Conservation (phyloP, 2,329 filamentous ascomycete genomes). For the Cercospora sesami region DNA sequence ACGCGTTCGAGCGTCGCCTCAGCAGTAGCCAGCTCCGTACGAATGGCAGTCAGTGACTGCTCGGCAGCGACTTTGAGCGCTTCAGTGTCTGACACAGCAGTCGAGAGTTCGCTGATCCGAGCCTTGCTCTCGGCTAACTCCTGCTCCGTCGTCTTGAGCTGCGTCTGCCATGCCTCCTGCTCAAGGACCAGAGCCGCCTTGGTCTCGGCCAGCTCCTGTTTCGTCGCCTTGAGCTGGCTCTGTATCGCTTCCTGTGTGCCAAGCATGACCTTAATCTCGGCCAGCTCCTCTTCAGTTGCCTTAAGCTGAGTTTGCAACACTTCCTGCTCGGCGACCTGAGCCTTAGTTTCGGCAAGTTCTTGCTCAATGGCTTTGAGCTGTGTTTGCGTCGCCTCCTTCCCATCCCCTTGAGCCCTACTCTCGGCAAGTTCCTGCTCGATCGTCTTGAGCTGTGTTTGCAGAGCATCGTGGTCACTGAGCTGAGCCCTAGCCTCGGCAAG, state of each 20-base stretch:
- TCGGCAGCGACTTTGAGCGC: conserved; percentile 12
- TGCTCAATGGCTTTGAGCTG: not conserved
- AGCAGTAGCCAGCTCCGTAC: conserved; percentile 14
- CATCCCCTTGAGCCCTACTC: conserved; percentile 23
- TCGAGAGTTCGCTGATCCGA: conserved; percentile 28
- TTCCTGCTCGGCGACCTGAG: not conserved
- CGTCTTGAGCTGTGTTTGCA: not conserved
- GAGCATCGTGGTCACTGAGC: not conserved
- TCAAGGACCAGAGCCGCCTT: conserved; percentile 2
- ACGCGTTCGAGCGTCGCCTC: conserved; percentile 29
- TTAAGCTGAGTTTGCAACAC: not conserved
- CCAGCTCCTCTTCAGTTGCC: not conserved
- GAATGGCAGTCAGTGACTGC: conserved; percentile 3
- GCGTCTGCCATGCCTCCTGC: conserved; percentile 1
- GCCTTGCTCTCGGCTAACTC: conserved; percentile 18
- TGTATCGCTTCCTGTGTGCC: not conserved
- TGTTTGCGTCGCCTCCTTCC: conserved; percentile 9
- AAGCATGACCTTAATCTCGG: not conserved
- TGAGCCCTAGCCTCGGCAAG: not conserved
- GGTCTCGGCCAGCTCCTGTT: not conserved
- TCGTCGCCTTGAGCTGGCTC: not conserved
- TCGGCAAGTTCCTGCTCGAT: conserved; percentile 6
- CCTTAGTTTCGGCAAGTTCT: not conserved
- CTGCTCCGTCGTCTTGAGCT: not conserved
- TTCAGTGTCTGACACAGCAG: conserved; percentile 8